Conservation (phyloP, 225 moss, liverwort and hornwort species). For the Neckera pumila region DNA sequence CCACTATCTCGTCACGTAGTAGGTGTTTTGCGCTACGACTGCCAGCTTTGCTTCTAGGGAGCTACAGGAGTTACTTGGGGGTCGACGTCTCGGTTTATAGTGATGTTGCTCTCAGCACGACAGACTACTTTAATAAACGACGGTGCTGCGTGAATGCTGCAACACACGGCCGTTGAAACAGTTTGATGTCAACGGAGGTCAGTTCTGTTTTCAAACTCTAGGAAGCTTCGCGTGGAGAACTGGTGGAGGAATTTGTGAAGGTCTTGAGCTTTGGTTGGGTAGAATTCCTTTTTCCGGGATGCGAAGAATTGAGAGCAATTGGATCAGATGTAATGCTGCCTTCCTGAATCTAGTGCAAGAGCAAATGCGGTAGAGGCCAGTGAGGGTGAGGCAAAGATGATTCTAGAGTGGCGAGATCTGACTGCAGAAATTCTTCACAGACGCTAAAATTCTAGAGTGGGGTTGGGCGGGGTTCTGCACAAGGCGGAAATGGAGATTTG, state of each 20-base stretch:
- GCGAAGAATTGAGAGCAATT: neutral
- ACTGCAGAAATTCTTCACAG: neutral
- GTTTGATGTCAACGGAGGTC: neutral
- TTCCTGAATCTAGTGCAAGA: neutral
- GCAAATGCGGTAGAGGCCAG: neutral
- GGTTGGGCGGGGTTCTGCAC: neutral
- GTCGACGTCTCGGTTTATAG: neutral
- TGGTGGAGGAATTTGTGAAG: neutral
- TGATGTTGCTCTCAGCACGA: neutral
- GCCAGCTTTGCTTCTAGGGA: neutral
- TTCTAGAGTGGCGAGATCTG: neutral
- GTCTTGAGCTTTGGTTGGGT: neutral
- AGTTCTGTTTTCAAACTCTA: neutral
- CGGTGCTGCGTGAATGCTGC: neutral
- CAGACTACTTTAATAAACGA: neutral
- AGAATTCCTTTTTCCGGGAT: neutral
- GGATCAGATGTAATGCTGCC: neutral
- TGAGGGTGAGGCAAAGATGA: neutral
- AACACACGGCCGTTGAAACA: neutral
- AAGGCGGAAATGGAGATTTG: constrained; percentile 4
- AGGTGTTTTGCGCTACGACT: neutral
- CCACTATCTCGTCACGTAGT: neutral
- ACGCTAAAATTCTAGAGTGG: neutral
- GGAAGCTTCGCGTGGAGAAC: neutral
- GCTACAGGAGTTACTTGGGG: neutral